Percentiles rank a stretch among this genome's conserved stretches.
Conservation (phyloP, 768 basidiomycete genomes). For the Harrya chromipes region DNA sequence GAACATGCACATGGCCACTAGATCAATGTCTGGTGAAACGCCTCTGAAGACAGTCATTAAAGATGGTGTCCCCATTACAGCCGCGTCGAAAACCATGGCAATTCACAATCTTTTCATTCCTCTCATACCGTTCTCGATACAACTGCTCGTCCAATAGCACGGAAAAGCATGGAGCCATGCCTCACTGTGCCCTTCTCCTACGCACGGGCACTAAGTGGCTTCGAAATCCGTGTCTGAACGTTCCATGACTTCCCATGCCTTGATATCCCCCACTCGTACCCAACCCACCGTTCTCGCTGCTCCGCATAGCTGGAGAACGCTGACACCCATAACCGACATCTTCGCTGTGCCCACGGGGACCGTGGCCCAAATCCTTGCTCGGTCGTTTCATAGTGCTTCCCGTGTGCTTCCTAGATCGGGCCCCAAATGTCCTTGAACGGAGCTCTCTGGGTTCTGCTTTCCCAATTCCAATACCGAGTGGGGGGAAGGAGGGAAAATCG, state of each 20-base stretch:
- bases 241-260: background rate
- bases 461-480: slow-evolving; percentile 23
- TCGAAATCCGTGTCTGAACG: background rate
- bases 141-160: slow-evolving; percentile 2
- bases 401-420: slow-evolving; percentile 4
- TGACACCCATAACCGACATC: background rate
- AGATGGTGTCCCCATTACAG: slow-evolving; percentile 39
- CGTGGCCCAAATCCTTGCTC: background rate
- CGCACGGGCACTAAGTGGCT: background rate
- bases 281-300: background rate
- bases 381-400: slow-evolving; percentile 12
- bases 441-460: slow-evolving; percentile 20
- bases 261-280: background rate
- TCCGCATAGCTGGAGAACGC: background rate
- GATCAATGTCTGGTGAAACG: slow-evolving; percentile 37
- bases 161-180: slow-evolving; percentile 23
- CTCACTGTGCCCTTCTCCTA: slow-evolving; percentile 28
- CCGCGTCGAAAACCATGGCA: too few relatives aligned
- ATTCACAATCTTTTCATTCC: slow-evolving; percentile 32
- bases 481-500: slow-evolving; percentile 15
- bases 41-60: slow-evolving; percentile 39
- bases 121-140: slow-evolving; percentile 22
- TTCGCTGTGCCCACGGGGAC: background rate
- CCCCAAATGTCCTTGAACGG: slow-evolving; percentile 21
- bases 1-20: slow-evolving; percentile 68